Evolutionary conservation across 495 filamentous ascomycete genomes (phyloP).

Genomic region (Tuber calosporum): DNA sequence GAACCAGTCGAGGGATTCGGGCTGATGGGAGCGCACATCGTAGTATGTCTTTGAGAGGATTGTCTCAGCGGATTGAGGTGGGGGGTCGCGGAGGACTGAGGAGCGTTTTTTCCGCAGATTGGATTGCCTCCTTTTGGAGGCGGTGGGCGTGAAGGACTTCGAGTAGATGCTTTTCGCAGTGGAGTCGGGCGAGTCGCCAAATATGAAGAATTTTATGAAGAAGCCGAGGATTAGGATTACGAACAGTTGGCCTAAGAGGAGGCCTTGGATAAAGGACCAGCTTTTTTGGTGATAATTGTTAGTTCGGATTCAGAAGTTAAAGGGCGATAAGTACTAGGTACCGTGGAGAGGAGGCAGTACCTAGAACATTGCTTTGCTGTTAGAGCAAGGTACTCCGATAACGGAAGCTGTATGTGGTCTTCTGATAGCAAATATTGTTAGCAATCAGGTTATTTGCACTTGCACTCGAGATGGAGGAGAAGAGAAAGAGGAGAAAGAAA

Average conservation of each 20-base stretch:
- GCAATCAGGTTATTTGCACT: background rate
- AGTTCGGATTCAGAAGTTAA: conserved; percentile 21
- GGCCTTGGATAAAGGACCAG: conserved; percentile 84
- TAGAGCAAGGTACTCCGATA: conserved; percentile 39
- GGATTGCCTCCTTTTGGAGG: conserved; percentile 43
- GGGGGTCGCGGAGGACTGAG: conserved; percentile 60
- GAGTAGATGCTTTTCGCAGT: conserved; percentile 52
- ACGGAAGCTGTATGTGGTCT: conserved; percentile 39
- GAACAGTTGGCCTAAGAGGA: conserved; percentile 86
- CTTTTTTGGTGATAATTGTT: conserved; percentile 46
- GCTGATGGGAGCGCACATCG: conserved; percentile 89
- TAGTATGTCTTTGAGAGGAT: conserved; percentile 97
- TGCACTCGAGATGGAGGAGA: background rate
- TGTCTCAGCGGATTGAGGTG: conserved; percentile 69
- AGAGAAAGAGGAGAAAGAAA: background rate
- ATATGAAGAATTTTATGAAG: conserved; percentile 99
- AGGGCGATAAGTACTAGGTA: conserved; percentile 13
- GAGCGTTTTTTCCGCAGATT: conserved; percentile 68
- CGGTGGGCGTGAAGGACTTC: conserved; percentile 59
- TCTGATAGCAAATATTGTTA: conserved; percentile 17
- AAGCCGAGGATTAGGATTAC: conserved; percentile 80
- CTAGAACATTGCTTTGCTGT: conserved; percentile 36
- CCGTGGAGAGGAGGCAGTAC: conserved; percentile 13
- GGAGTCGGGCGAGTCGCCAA: conserved; percentile 80
- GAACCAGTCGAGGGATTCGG: conserved; percentile 99